Conservation (phyloP, 164 flowering plant genomes). For the Aristolochia californica region DNA sequence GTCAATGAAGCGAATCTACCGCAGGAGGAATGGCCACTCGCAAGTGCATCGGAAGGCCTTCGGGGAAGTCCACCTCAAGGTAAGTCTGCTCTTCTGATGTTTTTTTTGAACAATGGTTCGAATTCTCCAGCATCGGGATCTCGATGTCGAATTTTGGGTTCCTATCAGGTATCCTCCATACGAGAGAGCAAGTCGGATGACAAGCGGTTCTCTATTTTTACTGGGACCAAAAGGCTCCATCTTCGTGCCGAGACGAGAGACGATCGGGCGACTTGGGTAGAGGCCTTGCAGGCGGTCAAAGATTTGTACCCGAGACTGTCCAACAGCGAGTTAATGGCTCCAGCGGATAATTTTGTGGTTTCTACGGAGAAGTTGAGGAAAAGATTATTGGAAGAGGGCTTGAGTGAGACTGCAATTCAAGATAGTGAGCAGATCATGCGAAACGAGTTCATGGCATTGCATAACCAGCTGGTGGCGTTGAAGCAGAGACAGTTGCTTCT, state of each 20-base stretch:
- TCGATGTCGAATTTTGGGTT: background rate
- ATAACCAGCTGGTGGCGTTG: conserved; percentile 56
- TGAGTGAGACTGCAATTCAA: conserved; percentile 56
- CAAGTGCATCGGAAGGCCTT: conserved; percentile 43
- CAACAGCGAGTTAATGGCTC: conserved; percentile 76
- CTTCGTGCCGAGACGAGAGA: conserved; percentile 77
- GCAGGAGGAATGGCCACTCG: conserved; percentile 16
- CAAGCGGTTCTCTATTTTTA: conserved; percentile 51
- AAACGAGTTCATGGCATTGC: conserved; percentile 34
- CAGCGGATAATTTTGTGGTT: conserved; percentile 26
- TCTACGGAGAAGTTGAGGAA: conserved; percentile 81
- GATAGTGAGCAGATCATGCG: conserved; percentile 55
- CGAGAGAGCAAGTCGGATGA: conserved; percentile 66
- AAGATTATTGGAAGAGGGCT: conserved; percentile 64
- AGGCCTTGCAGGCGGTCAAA: conserved; percentile 84
- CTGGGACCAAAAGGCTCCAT: conserved; percentile 85
- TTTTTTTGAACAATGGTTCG: background rate
- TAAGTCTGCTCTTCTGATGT: background rate
- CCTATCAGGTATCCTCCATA: conserved; percentile 49
- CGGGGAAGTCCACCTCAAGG: conserved; percentile 73
- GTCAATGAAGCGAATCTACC: conserved; percentile 32
- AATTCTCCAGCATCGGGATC: background rate
- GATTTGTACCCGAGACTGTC: conserved; percentile 92
- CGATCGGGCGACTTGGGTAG: conserved; percentile 74
- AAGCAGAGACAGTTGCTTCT: conserved; percentile 81